These are phyloP conservation scores for Pilatotrama ljubarskyi DNA, from an alignment of 768 basidiomycete species.

Conservation along the genomic window DNA sequence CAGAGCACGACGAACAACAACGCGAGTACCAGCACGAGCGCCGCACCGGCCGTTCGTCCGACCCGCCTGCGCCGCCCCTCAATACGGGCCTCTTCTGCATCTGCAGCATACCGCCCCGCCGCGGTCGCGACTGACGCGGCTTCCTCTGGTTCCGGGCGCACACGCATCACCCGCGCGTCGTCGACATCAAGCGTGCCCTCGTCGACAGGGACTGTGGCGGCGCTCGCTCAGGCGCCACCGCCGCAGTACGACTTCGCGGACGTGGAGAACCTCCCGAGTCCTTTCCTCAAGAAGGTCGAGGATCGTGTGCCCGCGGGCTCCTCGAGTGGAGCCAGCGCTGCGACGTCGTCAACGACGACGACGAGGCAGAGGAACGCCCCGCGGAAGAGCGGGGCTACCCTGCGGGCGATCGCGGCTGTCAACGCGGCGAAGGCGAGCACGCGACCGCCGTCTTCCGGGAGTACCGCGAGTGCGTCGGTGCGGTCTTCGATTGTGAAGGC, in stretches of 20 bases:
- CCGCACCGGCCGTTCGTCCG: slow-evolving; percentile 19
- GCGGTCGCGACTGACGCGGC: slow-evolving; percentile 6
- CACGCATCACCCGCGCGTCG: slow-evolving; percentile 13
- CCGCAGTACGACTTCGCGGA: slow-evolving; percentile 63
- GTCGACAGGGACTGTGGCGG: not conserved
- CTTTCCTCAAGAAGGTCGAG: slow-evolving; percentile 64
- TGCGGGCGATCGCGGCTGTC: slow-evolving; percentile 57
- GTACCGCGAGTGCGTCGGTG: slow-evolving; percentile 18
- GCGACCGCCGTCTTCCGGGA: slow-evolving; percentile 19
- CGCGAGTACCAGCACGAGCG: not conserved
- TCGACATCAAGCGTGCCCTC: slow-evolving; percentile 19
- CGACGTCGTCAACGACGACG: not conserved
- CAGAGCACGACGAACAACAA: slow-evolving; percentile 11
- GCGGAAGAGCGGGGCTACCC: slow-evolving; percentile 42
- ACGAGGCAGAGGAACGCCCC: slow-evolving; percentile 15
- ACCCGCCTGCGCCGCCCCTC: slow-evolving; percentile 32
- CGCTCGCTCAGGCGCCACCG: slow-evolving; percentile 13
- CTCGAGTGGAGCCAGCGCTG: slow-evolving; percentile 18
- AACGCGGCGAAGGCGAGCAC: slow-evolving; percentile 49
- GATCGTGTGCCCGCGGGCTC: slow-evolving; percentile 23
- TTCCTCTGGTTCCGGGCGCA: slow-evolving; percentile 15
- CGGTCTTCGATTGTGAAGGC: slow-evolving; percentile 48
- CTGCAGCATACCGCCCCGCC: slow-evolving; percentile 10
- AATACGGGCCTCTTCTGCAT: slow-evolving; percentile 28
- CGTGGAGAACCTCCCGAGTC: slow-evolving; percentile 85